A percentile compares a stretch with the other conserved stretches of the same genome.
Conservation (phyloP, 306 rosid species). For the Prosopis cineraria region DNA sequence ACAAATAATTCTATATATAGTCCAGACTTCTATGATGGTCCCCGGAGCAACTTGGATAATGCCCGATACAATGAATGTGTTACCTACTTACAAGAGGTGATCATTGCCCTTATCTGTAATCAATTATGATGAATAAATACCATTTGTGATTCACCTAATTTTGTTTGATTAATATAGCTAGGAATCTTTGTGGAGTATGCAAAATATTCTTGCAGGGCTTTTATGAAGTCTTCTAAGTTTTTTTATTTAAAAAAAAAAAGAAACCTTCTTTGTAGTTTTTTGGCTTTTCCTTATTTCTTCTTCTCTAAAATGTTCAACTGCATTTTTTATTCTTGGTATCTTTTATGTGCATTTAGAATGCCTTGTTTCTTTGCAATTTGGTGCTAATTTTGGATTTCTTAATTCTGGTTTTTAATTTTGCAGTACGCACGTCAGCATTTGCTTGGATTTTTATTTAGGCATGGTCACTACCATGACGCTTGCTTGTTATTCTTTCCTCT, state of each 20-base stretch:
- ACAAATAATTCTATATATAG: slow-evolving; percentile 59
- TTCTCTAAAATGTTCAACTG: slow-evolving; percentile 5
- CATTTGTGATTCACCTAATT: slow-evolving; percentile 18
- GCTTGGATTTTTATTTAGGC: slow-evolving; percentile 91
- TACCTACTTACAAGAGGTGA: slow-evolving; percentile 86
- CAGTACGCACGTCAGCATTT: slow-evolving; percentile 93
- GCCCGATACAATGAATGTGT: slow-evolving; percentile 81
- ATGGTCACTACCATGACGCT: slow-evolving; percentile 86
- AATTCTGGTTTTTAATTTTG: slow-evolving; percentile 42
- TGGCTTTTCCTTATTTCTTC: slow-evolving; percentile 2
- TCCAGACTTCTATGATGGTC: slow-evolving; percentile 86
- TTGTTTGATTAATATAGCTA: slow-evolving; percentile 6
- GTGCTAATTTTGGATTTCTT: slow-evolving; percentile 30
- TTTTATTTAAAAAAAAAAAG: no score
- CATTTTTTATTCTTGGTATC: background rate
- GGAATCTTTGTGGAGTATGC: slow-evolving; percentile 23
- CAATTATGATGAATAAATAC: slow-evolving; percentile 28
- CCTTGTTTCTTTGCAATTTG: slow-evolving; percentile 16
- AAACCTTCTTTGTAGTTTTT: background rate
- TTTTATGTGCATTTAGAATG: slow-evolving; percentile 5
- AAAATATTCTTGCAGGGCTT: slow-evolving; percentile 9
- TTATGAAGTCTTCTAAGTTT: background rate
- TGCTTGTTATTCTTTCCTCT: slow-evolving; percentile 85
- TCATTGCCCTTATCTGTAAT: slow-evolving; percentile 36
- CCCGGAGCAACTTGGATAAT: slow-evolving; percentile 90